phyloP scores from a whole-genome alignment of 225 moss, liverwort and hornwort species.

The Sphagnum contortum region DNA sequence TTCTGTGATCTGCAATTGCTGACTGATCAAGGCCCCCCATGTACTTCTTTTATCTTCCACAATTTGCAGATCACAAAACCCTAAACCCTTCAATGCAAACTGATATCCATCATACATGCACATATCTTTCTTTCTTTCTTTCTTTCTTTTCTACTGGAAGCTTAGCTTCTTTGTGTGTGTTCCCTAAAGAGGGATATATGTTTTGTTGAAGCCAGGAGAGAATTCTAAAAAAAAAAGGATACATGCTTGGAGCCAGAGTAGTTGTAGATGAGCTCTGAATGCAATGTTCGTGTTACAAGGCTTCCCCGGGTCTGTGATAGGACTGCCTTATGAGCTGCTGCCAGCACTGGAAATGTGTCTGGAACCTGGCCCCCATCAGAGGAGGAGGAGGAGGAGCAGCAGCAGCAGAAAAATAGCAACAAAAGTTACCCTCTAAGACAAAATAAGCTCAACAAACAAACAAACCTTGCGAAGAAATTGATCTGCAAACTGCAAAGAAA shows the following conservation, averaged over 20 bases:
- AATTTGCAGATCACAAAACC: too few species aligned
- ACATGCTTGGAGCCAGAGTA: conserved; percentile 98
- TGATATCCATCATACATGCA: too few species aligned
- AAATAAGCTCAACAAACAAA: neutral
- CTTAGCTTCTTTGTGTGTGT: too few species aligned
- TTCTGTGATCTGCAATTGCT: conserved; percentile 57
- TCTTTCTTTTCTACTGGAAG: too few species aligned
- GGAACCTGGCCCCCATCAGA: conserved; percentile 44
- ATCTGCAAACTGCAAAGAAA: neutral
- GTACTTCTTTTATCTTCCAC: too few species aligned
- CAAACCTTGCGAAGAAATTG: neutral
- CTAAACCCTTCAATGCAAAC: too few species aligned
- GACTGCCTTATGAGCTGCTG: conserved; percentile 86
- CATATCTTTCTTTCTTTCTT: too few species aligned
- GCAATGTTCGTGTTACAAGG: conserved; percentile 72
- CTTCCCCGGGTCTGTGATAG: conserved; percentile 47
- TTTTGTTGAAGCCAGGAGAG: too few species aligned
- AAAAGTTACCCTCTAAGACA: neutral
- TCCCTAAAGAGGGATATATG: too few species aligned
- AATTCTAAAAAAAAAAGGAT: conserved; percentile 17
- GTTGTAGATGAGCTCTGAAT: conserved; percentile 92
- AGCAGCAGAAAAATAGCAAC: too few species aligned
- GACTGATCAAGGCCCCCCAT: conserved; percentile 22
- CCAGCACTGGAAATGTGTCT: conserved; percentile 69
- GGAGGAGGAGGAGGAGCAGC: too few species aligned